These are phyloP conservation scores for Leishmania martiniquensis DNA, from an alignment of 208 protist species.

Conservation along the genomic window DNA sequence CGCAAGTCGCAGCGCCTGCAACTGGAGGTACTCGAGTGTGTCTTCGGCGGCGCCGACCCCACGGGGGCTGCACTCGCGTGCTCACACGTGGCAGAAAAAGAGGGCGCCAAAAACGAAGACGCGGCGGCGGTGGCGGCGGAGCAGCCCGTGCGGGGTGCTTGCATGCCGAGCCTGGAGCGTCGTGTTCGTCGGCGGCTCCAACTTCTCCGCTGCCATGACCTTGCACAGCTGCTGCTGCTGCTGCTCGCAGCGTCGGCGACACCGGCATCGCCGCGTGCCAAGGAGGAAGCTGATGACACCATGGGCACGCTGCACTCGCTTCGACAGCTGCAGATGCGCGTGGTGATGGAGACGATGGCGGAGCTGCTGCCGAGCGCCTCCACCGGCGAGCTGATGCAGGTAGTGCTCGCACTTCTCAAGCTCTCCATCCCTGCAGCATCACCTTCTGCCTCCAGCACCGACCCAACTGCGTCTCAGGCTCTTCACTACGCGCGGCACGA, in stretches of 20 bases:
- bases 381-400: conserved; percentile 16
- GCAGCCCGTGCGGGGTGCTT: background rate
- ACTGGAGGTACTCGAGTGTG: background rate
- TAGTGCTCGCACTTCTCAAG: conserved; percentile 22
- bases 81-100: background rate
- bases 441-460: background rate
- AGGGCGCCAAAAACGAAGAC: background rate
- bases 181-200: conserved; percentile 15
- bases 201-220: conserved; percentile 28
- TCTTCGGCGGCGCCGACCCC: background rate
- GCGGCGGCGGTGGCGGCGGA: background rate
- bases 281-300: background rate
- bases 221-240: conserved; percentile 19
- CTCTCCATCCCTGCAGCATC: conserved; percentile 12
- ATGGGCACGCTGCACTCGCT: background rate
- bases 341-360: conserved; percentile 17
- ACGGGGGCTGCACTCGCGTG: background rate
- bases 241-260: background rate
- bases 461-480: background rate
- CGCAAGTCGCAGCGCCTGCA: background rate
- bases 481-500: conserved; percentile 16
- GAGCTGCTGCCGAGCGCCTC: conserved; percentile 40
- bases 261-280: background rate
- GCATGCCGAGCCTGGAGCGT: conserved; percentile 13
- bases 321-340: background rate